Conservation (phyloP, 495 filamentous ascomycete genomes). For the Opeltia flavorubescens region DNA sequence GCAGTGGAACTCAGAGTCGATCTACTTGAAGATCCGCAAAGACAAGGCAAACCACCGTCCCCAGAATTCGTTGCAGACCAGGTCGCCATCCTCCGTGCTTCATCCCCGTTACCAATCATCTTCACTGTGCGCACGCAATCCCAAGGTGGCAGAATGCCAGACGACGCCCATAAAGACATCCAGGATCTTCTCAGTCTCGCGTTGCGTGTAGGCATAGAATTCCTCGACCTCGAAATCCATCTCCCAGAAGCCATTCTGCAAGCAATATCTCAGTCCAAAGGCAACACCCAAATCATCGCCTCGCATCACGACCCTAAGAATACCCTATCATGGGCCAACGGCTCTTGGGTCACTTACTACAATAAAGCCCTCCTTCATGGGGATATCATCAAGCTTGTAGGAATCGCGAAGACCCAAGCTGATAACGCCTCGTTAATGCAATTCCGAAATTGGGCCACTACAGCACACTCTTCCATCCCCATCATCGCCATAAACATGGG, state of each 20-base stretch:
- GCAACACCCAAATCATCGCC: conserved; percentile 71
- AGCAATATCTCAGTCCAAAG: conserved; percentile 51
- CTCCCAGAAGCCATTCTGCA: conserved; percentile 62
- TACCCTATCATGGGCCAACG: conserved; percentile 72
- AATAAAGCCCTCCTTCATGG: conserved; percentile 76
- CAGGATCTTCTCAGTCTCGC: conserved; percentile 63
- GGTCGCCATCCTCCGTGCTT: conserved; percentile 62
- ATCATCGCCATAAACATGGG: conserved; percentile 98
- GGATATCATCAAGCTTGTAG: conserved; percentile 90
- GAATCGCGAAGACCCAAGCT: conserved; percentile 57
- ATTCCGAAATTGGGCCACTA: conserved; percentile 65
- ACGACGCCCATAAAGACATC: conserved; percentile 54
- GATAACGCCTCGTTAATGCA: conserved; percentile 77
- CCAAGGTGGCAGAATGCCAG: conserved; percentile 83
- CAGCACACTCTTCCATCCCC: conserved; percentile 51
- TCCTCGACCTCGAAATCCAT: conserved; percentile 83
- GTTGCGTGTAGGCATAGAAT: conserved; percentile 73
- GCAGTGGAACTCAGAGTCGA: conserved; percentile 93
- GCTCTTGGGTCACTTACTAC: conserved; percentile 75
- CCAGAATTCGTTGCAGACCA: conserved; percentile 69
- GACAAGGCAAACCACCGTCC: conserved; percentile 41
- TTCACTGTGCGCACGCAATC: conserved; percentile 79
- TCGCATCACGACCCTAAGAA: conserved; percentile 85
- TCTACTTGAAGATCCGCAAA: conserved; percentile 61
- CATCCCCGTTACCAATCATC: conserved; percentile 70